A percentile compares a stretch with the other conserved stretches of the same genome.
These are phyloP conservation scores for Wickerhamiella infanticola DNA, from an alignment of 1,139 yeast genomes.

Conservation along the genomic window DNA sequence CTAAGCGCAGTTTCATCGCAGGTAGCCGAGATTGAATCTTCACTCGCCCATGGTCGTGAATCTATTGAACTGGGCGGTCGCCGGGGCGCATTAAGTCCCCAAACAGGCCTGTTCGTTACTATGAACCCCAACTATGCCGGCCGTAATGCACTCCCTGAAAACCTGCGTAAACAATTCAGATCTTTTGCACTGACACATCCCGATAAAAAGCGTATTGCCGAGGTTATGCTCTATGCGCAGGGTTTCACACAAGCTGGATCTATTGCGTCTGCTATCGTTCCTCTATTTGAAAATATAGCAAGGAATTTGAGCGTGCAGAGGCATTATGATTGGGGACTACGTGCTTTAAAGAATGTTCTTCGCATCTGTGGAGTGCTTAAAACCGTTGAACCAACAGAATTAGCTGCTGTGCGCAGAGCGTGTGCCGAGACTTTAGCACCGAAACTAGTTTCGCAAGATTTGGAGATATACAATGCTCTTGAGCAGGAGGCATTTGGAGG, in stretches of 20 bases:
- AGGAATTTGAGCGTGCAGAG: constrained; percentile 31
- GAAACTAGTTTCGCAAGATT: constrained; percentile 42
- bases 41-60: constrained; percentile 21
- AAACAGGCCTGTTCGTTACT: constrained; percentile 67
- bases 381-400: constrained; percentile 25
- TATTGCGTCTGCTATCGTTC: constrained; percentile 39
- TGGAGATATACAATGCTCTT: constrained; percentile 21
- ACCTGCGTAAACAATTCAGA: constrained; percentile 63
- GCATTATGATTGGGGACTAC: constrained; percentile 84
- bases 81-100: constrained; percentile 31
- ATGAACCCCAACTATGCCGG: constrained; percentile 90
- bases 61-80: constrained; percentile 31
- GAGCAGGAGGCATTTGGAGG: constrained; percentile 4
- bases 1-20: constrained; percentile 80
- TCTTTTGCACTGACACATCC: constrained; percentile 64
- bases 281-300: constrained; percentile 36
- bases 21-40: constrained; percentile 54
- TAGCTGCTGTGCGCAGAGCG: constrained; percentile 35
- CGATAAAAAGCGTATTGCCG: constrained; percentile 53
- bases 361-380: constrained; percentile 41
- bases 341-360: constrained; percentile 59
- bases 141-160: constrained; percentile 70
- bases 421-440: constrained; percentile 50
- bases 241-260: constrained; percentile 42
- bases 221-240: constrained; percentile 55